Evolutionary conservation across 805 yeast species (phyloP).

Genomic region (Wickerhamomyces sydowiorum): DNA sequence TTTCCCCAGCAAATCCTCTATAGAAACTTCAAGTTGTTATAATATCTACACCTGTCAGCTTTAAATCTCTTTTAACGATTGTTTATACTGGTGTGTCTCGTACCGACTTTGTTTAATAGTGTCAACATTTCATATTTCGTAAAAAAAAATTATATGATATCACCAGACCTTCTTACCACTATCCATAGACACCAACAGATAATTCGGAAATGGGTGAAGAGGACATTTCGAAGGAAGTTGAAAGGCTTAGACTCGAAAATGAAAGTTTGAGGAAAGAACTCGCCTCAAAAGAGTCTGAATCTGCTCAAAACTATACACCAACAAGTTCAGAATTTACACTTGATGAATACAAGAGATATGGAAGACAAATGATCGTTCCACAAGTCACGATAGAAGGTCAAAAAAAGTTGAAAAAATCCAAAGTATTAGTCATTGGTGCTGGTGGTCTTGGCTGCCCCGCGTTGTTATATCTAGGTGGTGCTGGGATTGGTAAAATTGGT

Average conservation of each 20-base stretch:
- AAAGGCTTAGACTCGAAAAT: slow-evolving; percentile 13
- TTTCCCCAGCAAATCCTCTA: too few relatives aligned
- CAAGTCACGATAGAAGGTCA: slow-evolving; percentile 54
- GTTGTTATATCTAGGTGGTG: slow-evolving; percentile 72
- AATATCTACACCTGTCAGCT: too few relatives aligned
- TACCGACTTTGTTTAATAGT: too few relatives aligned
- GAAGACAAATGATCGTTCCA: slow-evolving; percentile 93
- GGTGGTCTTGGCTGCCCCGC: slow-evolving; percentile 98
- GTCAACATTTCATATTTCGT: too few relatives aligned
- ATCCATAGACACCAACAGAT: background rate
- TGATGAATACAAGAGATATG: slow-evolving; percentile 79
- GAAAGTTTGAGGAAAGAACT: slow-evolving; percentile 1
- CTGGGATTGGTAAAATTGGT: slow-evolving; percentile 83
- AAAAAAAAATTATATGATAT: background rate
- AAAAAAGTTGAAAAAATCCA: slow-evolving; percentile 45
- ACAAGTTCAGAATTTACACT: slow-evolving; percentile 22
- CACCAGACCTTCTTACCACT: background rate
- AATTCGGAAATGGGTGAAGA: background rate
- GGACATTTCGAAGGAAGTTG: slow-evolving; percentile 3
- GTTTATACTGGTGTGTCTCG: too few relatives aligned
- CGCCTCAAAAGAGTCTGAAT: background rate
- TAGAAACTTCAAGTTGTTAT: too few relatives aligned
- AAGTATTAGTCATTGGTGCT: slow-evolving; percentile 82
- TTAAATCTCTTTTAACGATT: too few relatives aligned
- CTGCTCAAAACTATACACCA: background rate